A percentile compares a stretch with the other conserved stretches of the same genome.
phyloP scores from a whole-genome alignment of 176 grass and related monocot genomes.

The Lolium rigidum region DNA sequence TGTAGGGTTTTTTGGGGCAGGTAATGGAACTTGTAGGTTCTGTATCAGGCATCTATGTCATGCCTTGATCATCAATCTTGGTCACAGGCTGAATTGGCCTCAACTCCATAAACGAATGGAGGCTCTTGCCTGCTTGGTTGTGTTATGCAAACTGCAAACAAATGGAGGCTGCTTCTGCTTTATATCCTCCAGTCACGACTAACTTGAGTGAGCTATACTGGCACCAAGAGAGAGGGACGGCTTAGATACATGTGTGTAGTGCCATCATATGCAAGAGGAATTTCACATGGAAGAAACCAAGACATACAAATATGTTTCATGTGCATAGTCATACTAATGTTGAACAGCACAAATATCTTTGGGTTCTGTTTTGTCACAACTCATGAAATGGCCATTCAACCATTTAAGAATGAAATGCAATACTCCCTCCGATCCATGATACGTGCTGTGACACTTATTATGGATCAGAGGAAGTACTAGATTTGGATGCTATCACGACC shows the following conservation, averaged over 20 bases:
- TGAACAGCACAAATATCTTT: background rate
- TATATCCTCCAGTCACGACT: background rate
- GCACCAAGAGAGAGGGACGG: background rate
- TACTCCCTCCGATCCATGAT: too few species aligned
- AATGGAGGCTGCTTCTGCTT: constrained; percentile 1
- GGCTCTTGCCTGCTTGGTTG: background rate
- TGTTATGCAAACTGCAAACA: background rate
- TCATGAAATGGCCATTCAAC: background rate
- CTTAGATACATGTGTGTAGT: constrained; percentile 10
- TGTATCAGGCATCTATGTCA: constrained; percentile 15
- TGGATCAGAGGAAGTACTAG: background rate
- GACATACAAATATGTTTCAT: background rate
- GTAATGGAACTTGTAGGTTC: background rate
- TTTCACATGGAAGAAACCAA: constrained; percentile 6
- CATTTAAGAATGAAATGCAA: background rate
- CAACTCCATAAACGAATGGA: constrained; percentile 1
- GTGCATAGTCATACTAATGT: constrained; percentile 12
- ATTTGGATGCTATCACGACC: background rate
- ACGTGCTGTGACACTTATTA: too few species aligned
- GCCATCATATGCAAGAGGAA: background rate
- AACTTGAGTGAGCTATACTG: constrained; percentile 10
- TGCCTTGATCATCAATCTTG: background rate
- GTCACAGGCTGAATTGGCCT: background rate
- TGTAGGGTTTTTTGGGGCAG: background rate
- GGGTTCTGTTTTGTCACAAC: background rate